Percentiles rank a stretch among this genome's conserved stretches.
These are phyloP conservation scores for Wallemia hederae DNA, from an alignment of 1,284 basidiomycete species.

Conservation along the genomic window DNA sequence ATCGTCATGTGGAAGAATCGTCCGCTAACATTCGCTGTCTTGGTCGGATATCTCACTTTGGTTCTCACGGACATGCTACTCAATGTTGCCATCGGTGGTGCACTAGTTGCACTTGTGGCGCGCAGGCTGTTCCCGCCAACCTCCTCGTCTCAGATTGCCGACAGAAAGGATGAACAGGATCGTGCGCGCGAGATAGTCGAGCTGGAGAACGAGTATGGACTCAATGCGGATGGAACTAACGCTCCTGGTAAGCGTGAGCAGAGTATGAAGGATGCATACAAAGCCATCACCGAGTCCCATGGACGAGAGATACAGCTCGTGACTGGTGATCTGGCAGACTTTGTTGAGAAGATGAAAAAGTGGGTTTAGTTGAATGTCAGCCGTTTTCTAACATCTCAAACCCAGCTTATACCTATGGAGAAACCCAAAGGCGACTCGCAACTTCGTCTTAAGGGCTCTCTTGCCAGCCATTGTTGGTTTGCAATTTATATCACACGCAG, in stretches of 20 bases:
- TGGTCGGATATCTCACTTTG: not conserved
- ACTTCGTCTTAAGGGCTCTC: not conserved
- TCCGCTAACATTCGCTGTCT: not conserved
- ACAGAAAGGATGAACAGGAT: not conserved
- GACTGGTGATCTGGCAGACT: not conserved
- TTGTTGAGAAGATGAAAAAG: conserved; percentile 1
- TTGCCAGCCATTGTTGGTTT: not conserved
- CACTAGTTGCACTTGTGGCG: not conserved
- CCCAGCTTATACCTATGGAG: not conserved
- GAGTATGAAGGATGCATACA: not conserved
- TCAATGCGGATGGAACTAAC: not conserved
- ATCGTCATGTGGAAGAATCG: not conserved
- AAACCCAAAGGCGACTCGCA: not conserved
- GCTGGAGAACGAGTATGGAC: not conserved
- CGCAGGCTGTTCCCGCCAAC: not conserved
- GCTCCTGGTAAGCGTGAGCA: not conserved
- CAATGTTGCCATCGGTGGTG: not conserved
- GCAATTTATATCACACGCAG: not conserved
- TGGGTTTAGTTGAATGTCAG: not conserved
- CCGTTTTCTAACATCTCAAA: not conserved
- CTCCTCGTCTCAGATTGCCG: not conserved
- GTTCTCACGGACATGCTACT: not conserved
- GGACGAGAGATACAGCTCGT: not conserved
- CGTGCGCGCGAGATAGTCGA: not conserved
- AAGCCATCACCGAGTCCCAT: not conserved